Conservation (phyloP, 805 yeast species). For the Candida maris region DNA sequence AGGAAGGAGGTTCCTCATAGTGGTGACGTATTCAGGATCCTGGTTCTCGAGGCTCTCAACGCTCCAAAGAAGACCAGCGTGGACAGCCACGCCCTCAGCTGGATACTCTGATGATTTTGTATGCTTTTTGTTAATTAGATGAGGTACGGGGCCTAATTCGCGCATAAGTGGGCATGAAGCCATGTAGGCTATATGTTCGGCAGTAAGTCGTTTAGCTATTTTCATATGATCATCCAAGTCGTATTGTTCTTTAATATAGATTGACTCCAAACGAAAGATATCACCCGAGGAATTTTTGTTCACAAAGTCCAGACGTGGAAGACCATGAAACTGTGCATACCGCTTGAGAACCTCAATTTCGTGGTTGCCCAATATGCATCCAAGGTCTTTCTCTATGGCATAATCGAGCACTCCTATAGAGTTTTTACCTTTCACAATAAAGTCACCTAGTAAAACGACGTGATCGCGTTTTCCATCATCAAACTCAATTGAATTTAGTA, state of each 20-base stretch:
- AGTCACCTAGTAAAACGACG: conserved; percentile 77
- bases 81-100: conserved; percentile 59
- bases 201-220: conserved; percentile 52
- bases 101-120: conserved; percentile 21
- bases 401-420: conserved; percentile 66
- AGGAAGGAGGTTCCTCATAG: conserved; percentile 65
- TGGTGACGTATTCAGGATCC: conserved; percentile 58
- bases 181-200: conserved; percentile 58
- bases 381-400: conserved; percentile 54
- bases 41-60: conserved; percentile 49
- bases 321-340: conserved; percentile 58
- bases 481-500: conserved; percentile 50
- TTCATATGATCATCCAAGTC: conserved; percentile 37
- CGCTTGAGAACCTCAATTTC: conserved; percentile 67
- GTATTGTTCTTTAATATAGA: conserved; percentile 21
- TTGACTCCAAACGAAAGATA: conserved; percentile 3
- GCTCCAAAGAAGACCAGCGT: conserved; percentile 79
- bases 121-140: conserved; percentile 29
- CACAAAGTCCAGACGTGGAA: conserved; percentile 26
- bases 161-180: conserved; percentile 62
- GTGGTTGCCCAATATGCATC: conserved; percentile 86
- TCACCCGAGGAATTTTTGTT: conserved; percentile 16
- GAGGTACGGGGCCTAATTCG: conserved; percentile 58
- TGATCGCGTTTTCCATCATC: conserved; percentile 46
- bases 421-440: conserved; percentile 78